A percentile compares a stretch with the other conserved stretches of the same genome.
phyloP scores from a whole-genome alignment of 371 early-diverging fungal species.

The Furculomyces boomerangus region DNA sequence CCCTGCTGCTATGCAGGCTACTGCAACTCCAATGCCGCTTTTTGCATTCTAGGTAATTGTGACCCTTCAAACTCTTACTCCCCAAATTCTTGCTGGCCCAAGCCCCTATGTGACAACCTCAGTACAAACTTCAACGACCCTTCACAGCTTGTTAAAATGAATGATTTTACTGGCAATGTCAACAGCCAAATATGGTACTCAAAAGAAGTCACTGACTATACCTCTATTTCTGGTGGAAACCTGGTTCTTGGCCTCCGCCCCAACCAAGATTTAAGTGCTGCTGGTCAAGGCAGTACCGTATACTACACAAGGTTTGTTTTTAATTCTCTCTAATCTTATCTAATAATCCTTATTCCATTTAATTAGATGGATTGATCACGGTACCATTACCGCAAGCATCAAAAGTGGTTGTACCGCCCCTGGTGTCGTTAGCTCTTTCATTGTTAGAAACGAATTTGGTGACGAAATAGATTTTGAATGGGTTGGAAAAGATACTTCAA shows the following conservation, averaged over 20 bases:
- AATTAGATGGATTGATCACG: conserved; percentile 30
- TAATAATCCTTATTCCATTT: conserved; percentile 10
- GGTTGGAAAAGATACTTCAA: conserved; percentile 27
- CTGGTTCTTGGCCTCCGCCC: conserved; percentile 13
- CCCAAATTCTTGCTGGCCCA: conserved; percentile 25
- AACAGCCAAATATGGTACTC: conserved; percentile 16
- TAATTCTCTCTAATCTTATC: conserved; percentile 4
- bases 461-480: conserved; percentile 60
- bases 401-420: conserved; percentile 23
- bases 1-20: conserved; percentile 22
- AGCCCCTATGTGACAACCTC: conserved; percentile 25
- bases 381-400: conserved; percentile 32
- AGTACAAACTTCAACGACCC: conserved; percentile 12
- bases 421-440: conserved; percentile 46
- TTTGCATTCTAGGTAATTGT: conserved; percentile 25
- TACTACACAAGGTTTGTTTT: conserved; percentile 6
- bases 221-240: conserved; percentile 14
- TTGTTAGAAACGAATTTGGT: conserved; percentile 28
- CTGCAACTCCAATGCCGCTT: conserved; percentile 18
- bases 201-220: conserved; percentile 23
- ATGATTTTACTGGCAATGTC: conserved; percentile 28
- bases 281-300: conserved; percentile 2
- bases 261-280: background rate
- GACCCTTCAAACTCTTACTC: conserved; percentile 27
- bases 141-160: conserved; percentile 12